phyloP scores from a whole-genome alignment of 495 filamentous ascomycete species.

The Xylaria venustula region DNA sequence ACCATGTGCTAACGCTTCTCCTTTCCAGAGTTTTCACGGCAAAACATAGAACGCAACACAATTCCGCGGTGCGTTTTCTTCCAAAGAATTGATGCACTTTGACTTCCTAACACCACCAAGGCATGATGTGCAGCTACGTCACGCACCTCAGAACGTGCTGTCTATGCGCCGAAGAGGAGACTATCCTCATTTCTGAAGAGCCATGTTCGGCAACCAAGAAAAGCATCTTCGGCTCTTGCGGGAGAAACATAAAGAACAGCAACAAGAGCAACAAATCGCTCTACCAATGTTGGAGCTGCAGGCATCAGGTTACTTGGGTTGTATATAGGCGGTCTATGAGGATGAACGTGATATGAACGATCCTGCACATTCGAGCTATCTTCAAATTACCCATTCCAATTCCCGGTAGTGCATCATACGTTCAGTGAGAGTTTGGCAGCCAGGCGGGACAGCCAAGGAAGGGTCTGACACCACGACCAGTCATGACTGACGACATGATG shows the following conservation, averaged over 20 bases:
- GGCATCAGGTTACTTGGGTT: slow-evolving; percentile 24
- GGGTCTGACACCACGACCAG: neutral
- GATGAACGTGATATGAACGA: neutral
- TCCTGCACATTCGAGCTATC: neutral
- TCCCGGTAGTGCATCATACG: neutral
- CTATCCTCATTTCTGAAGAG: slow-evolving; percentile 43
- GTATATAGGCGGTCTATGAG: slow-evolving; percentile 4
- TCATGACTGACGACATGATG: neutral
- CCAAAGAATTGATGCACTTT: neutral
- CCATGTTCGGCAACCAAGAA: slow-evolving; percentile 33
- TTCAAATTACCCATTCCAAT: neutral
- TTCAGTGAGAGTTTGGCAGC: neutral
- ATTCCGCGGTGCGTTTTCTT: slow-evolving; percentile 1
- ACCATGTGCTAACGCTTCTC: neutral
- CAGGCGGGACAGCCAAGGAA: neutral
- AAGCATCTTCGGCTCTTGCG: slow-evolving; percentile 40
- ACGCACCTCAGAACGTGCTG: slow-evolving; percentile 40
- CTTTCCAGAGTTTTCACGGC: neutral
- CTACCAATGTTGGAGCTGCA: slow-evolving; percentile 43
- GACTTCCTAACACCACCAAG: slow-evolving; percentile 14
- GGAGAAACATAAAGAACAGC: slow-evolving; percentile 28
- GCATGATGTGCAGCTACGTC: slow-evolving; percentile 45
- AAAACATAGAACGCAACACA: neutral
- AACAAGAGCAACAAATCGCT: slow-evolving; percentile 26
- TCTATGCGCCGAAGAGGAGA: slow-evolving; percentile 37